phyloP scores from a whole-genome alignment of 345 rosid species.

The Hypericum androsaemum region DNA sequence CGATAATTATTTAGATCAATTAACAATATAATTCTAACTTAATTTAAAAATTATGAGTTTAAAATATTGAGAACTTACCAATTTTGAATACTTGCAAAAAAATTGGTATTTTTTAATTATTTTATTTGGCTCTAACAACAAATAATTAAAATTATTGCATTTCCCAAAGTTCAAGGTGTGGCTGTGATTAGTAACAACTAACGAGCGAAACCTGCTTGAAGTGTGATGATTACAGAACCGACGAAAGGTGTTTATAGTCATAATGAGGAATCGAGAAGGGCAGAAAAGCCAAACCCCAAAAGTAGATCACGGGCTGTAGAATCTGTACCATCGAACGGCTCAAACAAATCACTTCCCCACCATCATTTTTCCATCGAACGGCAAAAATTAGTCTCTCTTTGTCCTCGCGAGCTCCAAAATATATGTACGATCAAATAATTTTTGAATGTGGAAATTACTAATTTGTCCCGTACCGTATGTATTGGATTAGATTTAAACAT shows the following conservation, averaged over 20 bases:
- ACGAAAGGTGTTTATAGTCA: not conserved
- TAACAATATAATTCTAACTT: no score
- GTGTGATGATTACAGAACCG: slow-evolving; percentile 7
- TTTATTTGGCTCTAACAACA: no score
- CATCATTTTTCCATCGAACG: slow-evolving; percentile 9
- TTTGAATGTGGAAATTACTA: slow-evolving; percentile 1
- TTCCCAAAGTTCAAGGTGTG: no score
- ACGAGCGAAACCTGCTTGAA: slow-evolving; percentile 18
- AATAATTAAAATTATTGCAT: no score
- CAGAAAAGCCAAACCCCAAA: not conserved
- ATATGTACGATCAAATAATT: not conserved
- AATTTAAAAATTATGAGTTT: no score
- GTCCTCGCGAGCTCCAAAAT: not conserved
- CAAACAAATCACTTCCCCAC: not conserved
- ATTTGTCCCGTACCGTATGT: not conserved
- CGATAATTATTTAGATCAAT: no score
- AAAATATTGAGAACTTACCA: no score
- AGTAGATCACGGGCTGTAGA: not conserved
- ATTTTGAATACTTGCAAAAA: no score
- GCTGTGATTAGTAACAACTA: not conserved
- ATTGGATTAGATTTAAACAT: no score
- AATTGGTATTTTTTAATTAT: no score
- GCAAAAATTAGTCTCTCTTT: not conserved
- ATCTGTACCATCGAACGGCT: slow-evolving; percentile 7
- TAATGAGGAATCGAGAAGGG: slow-evolving; percentile 9